Evolutionary conservation across 306 rosid species (phyloP), one percentile per base, ranked within the genome.

Genomic region (Prosopis cineraria): DNA sequence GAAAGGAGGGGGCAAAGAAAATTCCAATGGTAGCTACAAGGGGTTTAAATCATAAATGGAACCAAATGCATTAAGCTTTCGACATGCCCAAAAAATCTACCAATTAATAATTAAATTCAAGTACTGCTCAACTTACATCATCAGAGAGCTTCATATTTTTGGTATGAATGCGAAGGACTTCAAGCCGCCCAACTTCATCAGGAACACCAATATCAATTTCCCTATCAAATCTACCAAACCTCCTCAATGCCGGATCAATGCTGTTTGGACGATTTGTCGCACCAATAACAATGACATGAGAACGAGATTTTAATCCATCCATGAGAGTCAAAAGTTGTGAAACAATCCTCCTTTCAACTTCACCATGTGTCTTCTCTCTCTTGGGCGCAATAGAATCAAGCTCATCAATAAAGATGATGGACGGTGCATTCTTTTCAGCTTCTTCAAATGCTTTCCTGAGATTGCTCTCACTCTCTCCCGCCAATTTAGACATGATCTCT

Each of bases 201-300:
- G 88, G 89, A 62, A 87, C 91, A 48, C 91, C 93, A 74, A 85
- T 89, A 73, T 89, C 91, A 70, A 89, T 89, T 82, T 89, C 93
- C 84, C 91, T 85, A 71, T 89, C 93, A 87, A 89, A 89, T 55
- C 91, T 80, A 70, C 91, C 91, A 87, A 89, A 87, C 79, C 93
- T 85, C 78, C 93, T 87, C 85, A 89, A 77, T 50, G 93, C 89
- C 3, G 85, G 83, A 60, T 87, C 93, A 75, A 89, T 83, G 80
- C 93, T 89, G 78, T 87, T n/a, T 27, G 93, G 91, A 25, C 93
- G 89, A 85, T 87, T 89, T 33, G 93, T 89, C 52, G 93, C 93
- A 29, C 93, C 93, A 14, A 89, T 87, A 58, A 81, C 88, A 79
- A 89, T 87, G 73, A 87, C 91, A 68, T 87, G 93, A 29, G 93